A percentile compares a stretch with the other conserved stretches of the same genome.
Evolutionary conservation across 2,329 filamentous ascomycete genomes (phyloP).

Genomic region (Amylocarpus encephaloides): DNA sequence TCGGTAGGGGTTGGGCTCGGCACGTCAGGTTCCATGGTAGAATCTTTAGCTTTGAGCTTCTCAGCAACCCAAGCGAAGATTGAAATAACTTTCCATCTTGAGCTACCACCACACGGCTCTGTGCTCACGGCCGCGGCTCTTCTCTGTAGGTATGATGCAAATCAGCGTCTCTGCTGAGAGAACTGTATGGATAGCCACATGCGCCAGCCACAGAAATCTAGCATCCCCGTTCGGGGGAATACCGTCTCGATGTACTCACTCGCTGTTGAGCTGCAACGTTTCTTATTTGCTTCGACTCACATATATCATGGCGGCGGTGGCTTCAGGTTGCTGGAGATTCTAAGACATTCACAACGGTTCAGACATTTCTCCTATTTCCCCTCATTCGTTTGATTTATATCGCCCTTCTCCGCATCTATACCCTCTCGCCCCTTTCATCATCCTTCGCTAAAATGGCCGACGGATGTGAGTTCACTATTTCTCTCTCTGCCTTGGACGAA

Average conservation of each 20-base stretch:
- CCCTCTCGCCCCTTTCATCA: background rate
- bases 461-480: conserved; percentile 1
- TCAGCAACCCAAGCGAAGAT: background rate
- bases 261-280: background rate
- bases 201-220: conserved; percentile 3
- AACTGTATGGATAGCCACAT: background rate
- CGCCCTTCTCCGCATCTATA: background rate
- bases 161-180: background rate
- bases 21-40: background rate
- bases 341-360: conserved; percentile 3
- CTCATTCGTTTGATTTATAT: background rate
- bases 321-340: conserved; percentile 5
- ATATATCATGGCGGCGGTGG: background rate
- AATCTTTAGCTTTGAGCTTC: conserved; percentile 2
- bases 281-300: background rate
- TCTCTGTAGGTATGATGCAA: background rate
- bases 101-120: background rate
- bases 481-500: background rate
- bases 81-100: background rate
- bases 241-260: background rate
- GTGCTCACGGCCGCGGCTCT: background rate
- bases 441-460: conserved; percentile 6
- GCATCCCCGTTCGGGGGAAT: background rate
- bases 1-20: background rate
- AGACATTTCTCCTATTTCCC: background rate